Conservation (phyloP, 257 asterid species). For the Przewalskia tangutica region DNA sequence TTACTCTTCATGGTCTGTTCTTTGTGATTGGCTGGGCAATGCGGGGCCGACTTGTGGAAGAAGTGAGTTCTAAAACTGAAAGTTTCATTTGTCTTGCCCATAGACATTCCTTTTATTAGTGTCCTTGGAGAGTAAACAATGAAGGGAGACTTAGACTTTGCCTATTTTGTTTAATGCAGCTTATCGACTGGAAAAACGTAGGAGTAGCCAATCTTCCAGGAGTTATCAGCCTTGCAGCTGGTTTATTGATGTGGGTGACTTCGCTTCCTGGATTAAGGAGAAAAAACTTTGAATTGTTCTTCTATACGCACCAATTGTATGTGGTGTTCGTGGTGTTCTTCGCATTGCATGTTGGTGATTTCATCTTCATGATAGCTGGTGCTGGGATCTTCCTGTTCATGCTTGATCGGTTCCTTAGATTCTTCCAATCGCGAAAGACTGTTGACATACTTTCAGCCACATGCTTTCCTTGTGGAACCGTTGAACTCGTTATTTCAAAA, state of each 20-base stretch:
- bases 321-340: slow-evolving; percentile 43
- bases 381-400: slow-evolving; percentile 49
- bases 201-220: slow-evolving; percentile 6
- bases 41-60: slow-evolving; percentile 10
- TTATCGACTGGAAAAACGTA: slow-evolving; percentile 4
- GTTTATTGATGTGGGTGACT: slow-evolving; percentile 8
- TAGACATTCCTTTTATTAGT: background rate
- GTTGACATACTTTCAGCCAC: slow-evolving; percentile 45
- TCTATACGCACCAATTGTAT: slow-evolving; percentile 14
- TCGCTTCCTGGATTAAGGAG: slow-evolving; percentile 8
- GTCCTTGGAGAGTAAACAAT: slow-evolving; percentile 14
- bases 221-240: slow-evolving; percentile 8
- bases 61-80: slow-evolving; percentile 26
- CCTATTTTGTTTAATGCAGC: slow-evolving; percentile 20
- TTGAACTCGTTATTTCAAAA: slow-evolving; percentile 47
- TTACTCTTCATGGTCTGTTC: slow-evolving; percentile 67
- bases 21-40: slow-evolving; percentile 44
- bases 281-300: slow-evolving; percentile 4
- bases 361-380: slow-evolving; percentile 40
- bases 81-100: background rate
- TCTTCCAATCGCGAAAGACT: slow-evolving; percentile 43
- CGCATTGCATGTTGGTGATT: slow-evolving; percentile 52
- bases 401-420: slow-evolving; percentile 60
- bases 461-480: slow-evolving; percentile 49
- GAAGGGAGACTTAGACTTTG: background rate